Evolutionary conservation across 192 early-diverging fungal species (phyloP).

Genomic region (Backusella macrospora): DNA sequence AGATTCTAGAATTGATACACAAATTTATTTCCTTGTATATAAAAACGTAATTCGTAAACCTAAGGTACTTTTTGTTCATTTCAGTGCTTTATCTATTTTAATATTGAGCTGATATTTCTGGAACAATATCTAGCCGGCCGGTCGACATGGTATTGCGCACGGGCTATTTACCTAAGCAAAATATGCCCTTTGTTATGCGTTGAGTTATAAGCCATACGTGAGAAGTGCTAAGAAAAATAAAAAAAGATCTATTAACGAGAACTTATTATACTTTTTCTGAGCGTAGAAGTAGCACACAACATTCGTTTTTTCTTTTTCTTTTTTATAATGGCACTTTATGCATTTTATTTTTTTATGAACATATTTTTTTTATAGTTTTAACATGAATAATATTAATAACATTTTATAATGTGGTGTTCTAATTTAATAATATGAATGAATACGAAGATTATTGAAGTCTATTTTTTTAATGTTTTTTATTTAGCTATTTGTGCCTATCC

Average conservation of each 20-base stretch:
- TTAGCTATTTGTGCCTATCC: too few species aligned
- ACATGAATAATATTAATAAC: too few species aligned
- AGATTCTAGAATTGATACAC: background rate
- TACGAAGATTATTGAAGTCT: too few species aligned
- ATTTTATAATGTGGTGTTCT: background rate
- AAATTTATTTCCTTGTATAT: background rate
- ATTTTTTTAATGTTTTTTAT: too few species aligned
- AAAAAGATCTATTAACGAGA: background rate
- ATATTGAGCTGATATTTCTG: conserved; percentile 7
- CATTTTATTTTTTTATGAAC: background rate
- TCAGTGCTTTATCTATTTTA: background rate
- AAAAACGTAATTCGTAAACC: background rate
- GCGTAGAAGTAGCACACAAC: background rate
- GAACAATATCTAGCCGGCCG: background rate
- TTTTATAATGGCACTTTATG: background rate
- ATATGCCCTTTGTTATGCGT: background rate
- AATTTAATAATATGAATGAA: too few species aligned
- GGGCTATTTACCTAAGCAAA: background rate
- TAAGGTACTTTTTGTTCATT: background rate
- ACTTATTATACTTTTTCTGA: background rate
- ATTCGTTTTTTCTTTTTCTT: background rate
- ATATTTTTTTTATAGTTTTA: background rate
- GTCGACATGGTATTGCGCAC: background rate
- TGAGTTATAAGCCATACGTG: background rate
- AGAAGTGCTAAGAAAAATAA: background rate